These are phyloP conservation scores for Pezizomycotina sp. DNA, from an alignment of 2,329 filamentous ascomycete species.

Conservation along the genomic window DNA sequence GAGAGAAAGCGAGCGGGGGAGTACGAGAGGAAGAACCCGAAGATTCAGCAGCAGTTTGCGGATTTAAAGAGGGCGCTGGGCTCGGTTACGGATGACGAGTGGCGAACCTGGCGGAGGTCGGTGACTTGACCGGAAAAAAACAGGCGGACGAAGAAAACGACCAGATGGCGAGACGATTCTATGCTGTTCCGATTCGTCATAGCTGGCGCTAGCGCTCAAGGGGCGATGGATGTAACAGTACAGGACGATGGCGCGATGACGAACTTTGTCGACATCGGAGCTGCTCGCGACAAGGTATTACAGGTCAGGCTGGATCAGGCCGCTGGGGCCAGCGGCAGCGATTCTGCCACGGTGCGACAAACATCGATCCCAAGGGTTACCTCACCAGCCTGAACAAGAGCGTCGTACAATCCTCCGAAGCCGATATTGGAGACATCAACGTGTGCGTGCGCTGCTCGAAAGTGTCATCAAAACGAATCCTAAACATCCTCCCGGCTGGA, in stretches of 20 bases:
- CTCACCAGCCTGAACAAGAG: constrained; percentile 78
- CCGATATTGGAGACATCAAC: constrained; percentile 89
- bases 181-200: constrained; percentile 97
- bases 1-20: constrained; percentile 77
- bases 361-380: constrained; percentile 88
- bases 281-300: constrained; percentile 86
- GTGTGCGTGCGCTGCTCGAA: constrained; percentile 79
- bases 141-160: constrained; percentile 49
- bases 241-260: constrained; percentile 87
- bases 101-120: constrained; percentile 88
- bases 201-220: constrained; percentile 63
- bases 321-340: constrained; percentile 51
- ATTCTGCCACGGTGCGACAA: constrained; percentile 64
- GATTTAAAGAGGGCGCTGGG: constrained; percentile 83
- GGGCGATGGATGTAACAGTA: constrained; percentile 77
- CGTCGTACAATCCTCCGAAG: constrained; percentile 54
- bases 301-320: constrained; percentile 88
- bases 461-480: constrained; percentile 96
- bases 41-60: constrained; percentile 94
- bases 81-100: constrained; percentile 83
- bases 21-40: constrained; percentile 93
- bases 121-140: constrained; percentile 93
- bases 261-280: constrained; percentile 94
- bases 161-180: constrained; percentile 40
- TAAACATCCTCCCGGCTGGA: constrained; percentile 87